Evolutionary conservation across 208 protist species (phyloP), one percentile per base, ranked within the genome.

Genomic region (Trypanosoma boissoni): DNA sequence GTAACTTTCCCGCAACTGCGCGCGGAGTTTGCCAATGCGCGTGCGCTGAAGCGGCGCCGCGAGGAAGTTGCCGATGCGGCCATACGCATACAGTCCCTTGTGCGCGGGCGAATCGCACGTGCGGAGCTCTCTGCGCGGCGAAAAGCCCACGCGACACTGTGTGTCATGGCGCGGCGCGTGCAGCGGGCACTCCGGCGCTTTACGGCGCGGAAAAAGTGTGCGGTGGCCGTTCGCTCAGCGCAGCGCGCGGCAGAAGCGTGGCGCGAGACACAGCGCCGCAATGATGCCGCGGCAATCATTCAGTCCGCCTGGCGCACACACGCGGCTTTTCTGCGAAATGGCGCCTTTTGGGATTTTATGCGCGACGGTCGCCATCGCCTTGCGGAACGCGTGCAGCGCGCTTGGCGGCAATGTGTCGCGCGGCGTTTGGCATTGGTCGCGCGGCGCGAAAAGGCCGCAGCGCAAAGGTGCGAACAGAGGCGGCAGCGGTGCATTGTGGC

Each of bases 251-350:
- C 55, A 2, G 48, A 62, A 16, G 76, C 58, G 34, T 20, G 23
- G 26, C 43, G 50, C 0, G 36, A 51, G 48, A 37, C 18, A 8
- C 64, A 72, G 29, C 39, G 58, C 20, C 54, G 45, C 20, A 39
- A 75, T 20, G 78, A 74, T 37, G 63, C 68, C 20, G 87, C 78
- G 5, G 59, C 74, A 2, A 67, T 71, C 28, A 87, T 93, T 39
- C 87, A 94, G 49, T 62, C 74, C 1, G 69, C 53, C 3, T 90
- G 82, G 80, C 76, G 80, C 21, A 82, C 74, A 68, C 43, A 78
- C 52, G 44, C 18, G n/a, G 60, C 46, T 5, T 34, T 58, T 16
- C 34, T 21, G 2, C 29, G 41, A 34, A 14, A 60, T 23, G 59
- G 29, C 6, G 70, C 62, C 1, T 80, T 69, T 46, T 51, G 76